Conservation (phyloP, 176 grass and related monocot genomes). For the Puya raimondii region DNA sequence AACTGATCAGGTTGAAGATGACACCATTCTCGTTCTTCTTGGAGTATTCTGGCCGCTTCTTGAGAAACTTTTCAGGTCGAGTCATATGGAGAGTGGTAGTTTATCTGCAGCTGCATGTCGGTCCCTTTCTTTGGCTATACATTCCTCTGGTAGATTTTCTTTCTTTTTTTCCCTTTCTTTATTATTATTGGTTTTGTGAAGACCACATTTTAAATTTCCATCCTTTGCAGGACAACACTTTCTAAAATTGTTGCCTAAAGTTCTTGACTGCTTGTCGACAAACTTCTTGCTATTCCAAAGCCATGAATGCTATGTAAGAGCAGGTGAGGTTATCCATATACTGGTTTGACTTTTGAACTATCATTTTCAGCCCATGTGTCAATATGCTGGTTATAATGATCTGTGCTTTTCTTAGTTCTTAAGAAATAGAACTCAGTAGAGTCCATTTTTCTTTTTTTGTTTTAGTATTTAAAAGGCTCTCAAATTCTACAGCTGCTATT, state of each 20-base stretch:
- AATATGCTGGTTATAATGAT: too few relatives aligned
- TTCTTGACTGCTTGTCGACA: conserved; percentile 76
- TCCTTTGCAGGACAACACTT: conserved; percentile 65
- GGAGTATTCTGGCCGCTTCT: conserved; percentile 82
- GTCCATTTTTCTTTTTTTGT: neutral
- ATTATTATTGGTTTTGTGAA: neutral
- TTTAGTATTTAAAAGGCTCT: conserved; percentile 15
- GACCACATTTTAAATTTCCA: conserved; percentile 9
- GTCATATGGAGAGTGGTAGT: conserved; percentile 73
- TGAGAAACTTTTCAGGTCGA: conserved; percentile 72
- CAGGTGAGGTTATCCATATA: conserved; percentile 37
- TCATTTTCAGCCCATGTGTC: neutral
- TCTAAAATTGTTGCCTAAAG: conserved; percentile 56
- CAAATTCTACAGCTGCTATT: conserved; percentile 56
- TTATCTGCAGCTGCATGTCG: conserved; percentile 76
- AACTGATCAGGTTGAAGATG: conserved; percentile 62
- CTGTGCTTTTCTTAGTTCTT: neutral
- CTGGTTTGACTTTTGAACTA: neutral
- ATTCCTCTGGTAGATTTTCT: conserved; percentile 55
- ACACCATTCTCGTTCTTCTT: conserved; percentile 56
- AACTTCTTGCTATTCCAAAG: conserved; percentile 86
- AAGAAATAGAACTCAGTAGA: neutral
- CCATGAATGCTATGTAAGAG: conserved; percentile 90
- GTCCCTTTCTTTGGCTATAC: conserved; percentile 75
- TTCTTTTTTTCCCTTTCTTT: neutral